Conservation (phyloP, 345 rosid genomes). For the Eucalyptus erythrocorys region DNA sequence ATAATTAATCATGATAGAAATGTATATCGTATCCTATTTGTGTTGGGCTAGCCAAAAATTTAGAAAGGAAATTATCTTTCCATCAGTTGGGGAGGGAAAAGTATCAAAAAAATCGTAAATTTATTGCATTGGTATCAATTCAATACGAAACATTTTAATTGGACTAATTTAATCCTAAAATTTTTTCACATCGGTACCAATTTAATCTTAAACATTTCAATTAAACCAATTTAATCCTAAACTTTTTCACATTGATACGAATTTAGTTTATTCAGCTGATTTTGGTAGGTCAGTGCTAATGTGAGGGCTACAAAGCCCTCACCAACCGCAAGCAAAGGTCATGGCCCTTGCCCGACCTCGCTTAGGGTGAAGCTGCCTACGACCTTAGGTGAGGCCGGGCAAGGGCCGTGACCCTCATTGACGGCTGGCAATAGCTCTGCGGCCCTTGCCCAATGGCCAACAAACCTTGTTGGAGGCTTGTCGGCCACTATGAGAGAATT, state of each 20-base stretch:
- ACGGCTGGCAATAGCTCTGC: accelerated
- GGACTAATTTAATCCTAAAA: accelerated
- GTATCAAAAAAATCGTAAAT: too few relatives aligned
- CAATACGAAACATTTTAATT: accelerated
- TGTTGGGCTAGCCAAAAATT: background rate
- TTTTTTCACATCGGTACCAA: accelerated
- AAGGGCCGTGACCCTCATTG: accelerated
- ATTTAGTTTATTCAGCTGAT: accelerated
- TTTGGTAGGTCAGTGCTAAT: too few relatives aligned
- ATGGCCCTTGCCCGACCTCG: too few relatives aligned
- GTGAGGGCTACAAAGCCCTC: too few relatives aligned
- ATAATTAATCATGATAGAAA: background rate
- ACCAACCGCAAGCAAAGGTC: too few relatives aligned
- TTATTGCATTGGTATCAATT: too few relatives aligned
- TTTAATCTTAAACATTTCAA: too few relatives aligned
- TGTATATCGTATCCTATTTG: background rate
- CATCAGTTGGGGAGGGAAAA: background rate
- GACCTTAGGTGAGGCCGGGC: accelerated
- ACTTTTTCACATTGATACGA: accelerated
- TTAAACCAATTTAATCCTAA: too few relatives aligned
- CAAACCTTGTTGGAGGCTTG: accelerated
- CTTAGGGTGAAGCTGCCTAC: too few relatives aligned
- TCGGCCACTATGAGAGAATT: accelerated
- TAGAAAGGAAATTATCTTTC: background rate
- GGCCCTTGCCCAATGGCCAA: accelerated